Evolutionary conservation across 176 grass and related monocot genomes (phyloP), one percentile per base, ranked within the genome.

Genomic region (Aechmea fasciata): DNA sequence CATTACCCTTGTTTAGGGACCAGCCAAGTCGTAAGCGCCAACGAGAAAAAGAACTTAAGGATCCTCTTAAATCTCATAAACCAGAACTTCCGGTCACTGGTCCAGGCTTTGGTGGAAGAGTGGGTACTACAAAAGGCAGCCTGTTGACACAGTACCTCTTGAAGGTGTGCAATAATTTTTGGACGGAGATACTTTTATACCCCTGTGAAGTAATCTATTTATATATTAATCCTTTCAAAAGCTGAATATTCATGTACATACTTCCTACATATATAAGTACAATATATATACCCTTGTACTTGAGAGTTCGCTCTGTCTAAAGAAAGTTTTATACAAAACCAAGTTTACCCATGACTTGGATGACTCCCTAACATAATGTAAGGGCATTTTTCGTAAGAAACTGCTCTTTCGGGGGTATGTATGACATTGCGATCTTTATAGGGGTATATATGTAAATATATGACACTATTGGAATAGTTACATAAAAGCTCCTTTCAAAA

Each of bases 41-140:
- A 84, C 81, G 93, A 77, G 93, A 96, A 57, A 96, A 87, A 71
- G 81, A 83, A 67, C 66, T 92, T 70, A 96, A 96, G 81, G 93
- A 96, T 52, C 93, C 89, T 0, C 76, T 96, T 61, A 96, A 92
- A 78, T 89, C 93, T 2, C 85, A 96, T 79, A 96, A 96, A 59
- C 93, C 93, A 33, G 93, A 96, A 70, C 71, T 80, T 68, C 93
- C 93, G 81, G 89, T 96, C 47, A 87, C 51, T 73, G 93, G 93
- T 73, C 93, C 86, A 78, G 93, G 93, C 3, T 87, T 69, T 81
- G 93, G 93, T 87, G 93, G 93, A 76, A 92, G 84, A 79, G 84
- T 96, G 51, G 93, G 93, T 71, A 83, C 83, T 12, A 92, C 93
- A 26, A 92, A 89, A 81, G 93, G 93, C 79, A 96, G 93, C 66